These are phyloP conservation scores for Arachnomyces sp. DNA, from an alignment of 2,329 filamentous ascomycete genomes.

Conservation along the genomic window DNA sequence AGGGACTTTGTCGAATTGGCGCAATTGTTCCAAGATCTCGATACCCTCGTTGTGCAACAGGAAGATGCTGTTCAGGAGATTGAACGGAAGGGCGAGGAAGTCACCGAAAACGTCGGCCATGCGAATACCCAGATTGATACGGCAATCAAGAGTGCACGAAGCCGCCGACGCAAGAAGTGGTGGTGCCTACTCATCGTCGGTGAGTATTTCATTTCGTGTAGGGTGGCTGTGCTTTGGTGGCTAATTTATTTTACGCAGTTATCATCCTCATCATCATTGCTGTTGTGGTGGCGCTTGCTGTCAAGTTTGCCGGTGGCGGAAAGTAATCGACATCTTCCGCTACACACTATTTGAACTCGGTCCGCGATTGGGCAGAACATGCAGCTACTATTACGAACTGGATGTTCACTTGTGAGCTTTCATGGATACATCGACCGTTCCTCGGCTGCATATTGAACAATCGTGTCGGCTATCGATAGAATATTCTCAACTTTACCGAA, in stretches of 20 bases:
- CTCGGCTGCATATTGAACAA: background rate
- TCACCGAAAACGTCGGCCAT: conserved; percentile 73
- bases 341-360: conserved; percentile 13
- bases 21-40: conserved; percentile 82
- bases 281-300: conserved; percentile 44
- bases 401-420: conserved; percentile 4
- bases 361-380: background rate
- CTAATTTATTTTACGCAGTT: conserved; percentile 29
- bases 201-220: conserved; percentile 32
- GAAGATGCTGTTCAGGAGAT: conserved; percentile 72
- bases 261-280: conserved; percentile 38
- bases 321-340: conserved; percentile 3
- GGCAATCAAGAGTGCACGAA: conserved; percentile 73
- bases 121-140: conserved; percentile 74
- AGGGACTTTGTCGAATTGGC: conserved; percentile 78
- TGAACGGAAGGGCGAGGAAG: conserved; percentile 78
- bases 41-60: conserved; percentile 77
- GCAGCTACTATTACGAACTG: background rate
- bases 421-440: no score
- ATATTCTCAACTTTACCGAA: no score
- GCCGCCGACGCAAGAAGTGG: conserved; percentile 91
- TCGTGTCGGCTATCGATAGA: no score
- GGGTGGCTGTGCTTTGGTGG: background rate
- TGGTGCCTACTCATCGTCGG: conserved; percentile 71
- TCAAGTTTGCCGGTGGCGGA: conserved; percentile 35